Conservation (phyloP, 2,329 filamentous ascomycete genomes). For the Neoarthrinium moseri region DNA sequence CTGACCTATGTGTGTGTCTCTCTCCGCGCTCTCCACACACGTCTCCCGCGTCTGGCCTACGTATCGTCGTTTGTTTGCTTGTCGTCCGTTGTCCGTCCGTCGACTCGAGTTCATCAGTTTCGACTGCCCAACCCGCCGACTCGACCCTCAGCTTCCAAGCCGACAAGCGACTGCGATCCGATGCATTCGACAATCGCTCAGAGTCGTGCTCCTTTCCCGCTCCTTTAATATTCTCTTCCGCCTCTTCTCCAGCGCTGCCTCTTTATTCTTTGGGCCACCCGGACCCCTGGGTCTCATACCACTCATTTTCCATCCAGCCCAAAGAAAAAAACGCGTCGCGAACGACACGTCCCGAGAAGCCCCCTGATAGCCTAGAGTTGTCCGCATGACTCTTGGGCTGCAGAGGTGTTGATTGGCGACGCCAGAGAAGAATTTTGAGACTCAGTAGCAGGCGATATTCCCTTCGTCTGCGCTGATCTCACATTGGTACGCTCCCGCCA, state of each 20-base stretch:
- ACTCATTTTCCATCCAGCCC: slow-evolving; percentile 1
- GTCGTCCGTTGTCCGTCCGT: neutral
- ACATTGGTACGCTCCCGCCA: slow-evolving; percentile 40
- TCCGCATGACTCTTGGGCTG: slow-evolving; percentile 9
- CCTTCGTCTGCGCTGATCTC: slow-evolving; percentile 65
- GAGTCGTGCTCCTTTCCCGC: slow-evolving; percentile 8
- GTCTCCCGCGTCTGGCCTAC: neutral
- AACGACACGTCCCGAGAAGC: slow-evolving; percentile 11
- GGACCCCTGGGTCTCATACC: neutral
- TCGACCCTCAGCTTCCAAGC: slow-evolving; percentile 5
- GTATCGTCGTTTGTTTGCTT: neutral
- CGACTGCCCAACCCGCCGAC: neutral
- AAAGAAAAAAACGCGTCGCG: slow-evolving; percentile 8
- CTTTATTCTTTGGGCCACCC: neutral
- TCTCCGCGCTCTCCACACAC: slow-evolving; percentile 2
- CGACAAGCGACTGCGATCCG: slow-evolving; percentile 11
- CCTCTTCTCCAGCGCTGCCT: neutral
- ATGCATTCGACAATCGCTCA: slow-evolving; percentile 14
- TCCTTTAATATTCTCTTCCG: slow-evolving; percentile 9
- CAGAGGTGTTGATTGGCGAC: slow-evolving; percentile 6
- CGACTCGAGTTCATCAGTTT: neutral
- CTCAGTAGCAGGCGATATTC: slow-evolving; percentile 58
- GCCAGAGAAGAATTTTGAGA: slow-evolving; percentile 35
- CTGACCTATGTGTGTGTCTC: neutral
- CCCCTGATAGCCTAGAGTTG: slow-evolving; percentile 15